These are phyloP conservation scores for Peronospora belbahrii DNA, from an alignment of 352 stramenopile genomes.

Conservation along the genomic window DNA sequence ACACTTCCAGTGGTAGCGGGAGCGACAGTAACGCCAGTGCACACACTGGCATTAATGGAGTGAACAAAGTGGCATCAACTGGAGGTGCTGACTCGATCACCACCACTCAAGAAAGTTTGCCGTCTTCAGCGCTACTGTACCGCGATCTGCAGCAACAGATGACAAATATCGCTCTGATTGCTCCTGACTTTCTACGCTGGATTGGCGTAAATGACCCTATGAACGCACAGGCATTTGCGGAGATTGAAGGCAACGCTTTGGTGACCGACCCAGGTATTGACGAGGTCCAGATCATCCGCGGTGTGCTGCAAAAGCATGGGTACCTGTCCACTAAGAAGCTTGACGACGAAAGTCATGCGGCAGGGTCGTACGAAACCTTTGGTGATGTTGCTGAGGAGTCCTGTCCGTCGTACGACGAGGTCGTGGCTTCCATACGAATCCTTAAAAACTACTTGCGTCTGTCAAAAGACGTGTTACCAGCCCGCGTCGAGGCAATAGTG, in stretches of 20 bases:
- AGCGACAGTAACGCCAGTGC: constrained; percentile 11
- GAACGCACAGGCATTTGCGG: constrained; percentile 55
- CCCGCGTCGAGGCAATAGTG: constrained; percentile 55
- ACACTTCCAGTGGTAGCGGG: constrained; percentile 5
- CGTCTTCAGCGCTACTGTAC: constrained; percentile 35
- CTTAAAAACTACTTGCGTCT: constrained; percentile 76
- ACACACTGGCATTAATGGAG: constrained; percentile 9
- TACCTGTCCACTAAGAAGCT: constrained; percentile 59
- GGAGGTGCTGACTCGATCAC: constrained; percentile 5
- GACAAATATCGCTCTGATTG: constrained; percentile 42
- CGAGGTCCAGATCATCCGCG: constrained; percentile 76
- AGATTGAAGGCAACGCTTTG: constrained; percentile 69
- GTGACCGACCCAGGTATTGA: constrained; percentile 75
- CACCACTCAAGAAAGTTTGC: constrained; percentile 18
- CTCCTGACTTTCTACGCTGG: constrained; percentile 70
- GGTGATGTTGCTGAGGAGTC: constrained; percentile 45
- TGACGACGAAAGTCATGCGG: constrained; percentile 42
- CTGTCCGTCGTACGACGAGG: constrained; percentile 43
- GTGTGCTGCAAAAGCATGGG: constrained; percentile 74
- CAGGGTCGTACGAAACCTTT: constrained; percentile 41
- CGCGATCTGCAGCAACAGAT: constrained; percentile 55
- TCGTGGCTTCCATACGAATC: constrained; percentile 48
- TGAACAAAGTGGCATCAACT: background rate
- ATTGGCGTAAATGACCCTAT: constrained; percentile 48
- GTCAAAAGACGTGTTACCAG: constrained; percentile 36